Conservation (phyloP, 164 flowering plant genomes). For the Nymphaea colorata region DNA sequence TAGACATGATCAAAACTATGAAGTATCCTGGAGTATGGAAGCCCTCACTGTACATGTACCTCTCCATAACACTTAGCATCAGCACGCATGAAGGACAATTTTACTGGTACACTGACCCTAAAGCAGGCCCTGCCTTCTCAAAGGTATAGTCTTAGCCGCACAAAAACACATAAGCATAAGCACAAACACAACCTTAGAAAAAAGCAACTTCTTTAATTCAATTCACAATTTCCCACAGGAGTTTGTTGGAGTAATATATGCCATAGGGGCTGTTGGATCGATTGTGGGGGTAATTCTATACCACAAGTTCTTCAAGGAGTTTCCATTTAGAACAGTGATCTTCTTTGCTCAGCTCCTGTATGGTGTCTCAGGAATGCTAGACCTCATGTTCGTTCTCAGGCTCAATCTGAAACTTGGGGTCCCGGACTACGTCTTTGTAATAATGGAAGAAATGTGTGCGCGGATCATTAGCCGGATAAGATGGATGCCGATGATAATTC, state of each 20-base stretch:
- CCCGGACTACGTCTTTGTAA: constrained; percentile 53
- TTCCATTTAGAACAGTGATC: constrained; percentile 41
- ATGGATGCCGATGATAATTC: constrained; percentile 71
- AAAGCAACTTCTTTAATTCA: too few species aligned
- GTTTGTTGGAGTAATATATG: constrained; percentile 55
- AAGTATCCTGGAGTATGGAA: constrained; percentile 60
- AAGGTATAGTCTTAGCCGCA: constrained; percentile 25
- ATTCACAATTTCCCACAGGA: constrained; percentile 26
- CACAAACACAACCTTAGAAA: too few species aligned
- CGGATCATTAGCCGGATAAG: constrained; percentile 31
- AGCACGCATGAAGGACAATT: constrained; percentile 72
- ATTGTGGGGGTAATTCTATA: constrained; percentile 53
- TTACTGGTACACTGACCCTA: constrained; percentile 71
- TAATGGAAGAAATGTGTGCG: constrained; percentile 38
- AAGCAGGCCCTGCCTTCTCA: constrained; percentile 66
- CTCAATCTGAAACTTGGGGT: constrained; percentile 50
- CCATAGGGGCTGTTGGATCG: constrained; percentile 63
- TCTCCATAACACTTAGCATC: constrained; percentile 51
- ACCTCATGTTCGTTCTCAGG: constrained; percentile 44
- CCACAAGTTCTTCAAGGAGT: constrained; percentile 46
- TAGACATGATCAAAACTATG: constrained; percentile 39
- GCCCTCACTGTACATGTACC: constrained; percentile 61
- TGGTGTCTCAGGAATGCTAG: constrained; percentile 45
- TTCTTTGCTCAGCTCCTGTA: constrained; percentile 55
- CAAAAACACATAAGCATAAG: too few species aligned